Evolutionary conservation across 2,329 filamentous ascomycete species (phyloP).

Genomic region (Xylariaceae sp.): DNA sequence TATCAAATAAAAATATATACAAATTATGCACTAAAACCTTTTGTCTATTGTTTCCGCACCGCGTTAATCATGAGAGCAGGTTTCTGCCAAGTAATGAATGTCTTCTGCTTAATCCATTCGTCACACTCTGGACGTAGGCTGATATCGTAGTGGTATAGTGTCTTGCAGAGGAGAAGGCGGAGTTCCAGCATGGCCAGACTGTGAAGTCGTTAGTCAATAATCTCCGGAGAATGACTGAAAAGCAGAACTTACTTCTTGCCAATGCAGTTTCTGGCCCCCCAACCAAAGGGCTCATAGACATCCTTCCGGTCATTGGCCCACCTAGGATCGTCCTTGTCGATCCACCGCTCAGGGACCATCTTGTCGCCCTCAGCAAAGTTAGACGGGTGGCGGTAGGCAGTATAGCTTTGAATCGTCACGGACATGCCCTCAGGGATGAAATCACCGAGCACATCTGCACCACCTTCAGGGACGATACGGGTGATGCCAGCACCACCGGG

Average conservation of each 20-base stretch:
- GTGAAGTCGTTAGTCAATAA: not conserved
- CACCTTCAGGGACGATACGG: not conserved
- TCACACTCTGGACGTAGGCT: not conserved
- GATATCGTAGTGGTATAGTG: not conserved
- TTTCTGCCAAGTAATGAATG: not conserved
- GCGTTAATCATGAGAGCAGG: not conserved
- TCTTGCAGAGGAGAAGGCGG: not conserved
- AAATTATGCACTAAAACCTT: not conserved
- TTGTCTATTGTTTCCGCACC: not conserved
- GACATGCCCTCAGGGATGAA: not conserved
- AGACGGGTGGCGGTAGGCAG: not conserved
- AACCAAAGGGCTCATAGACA: conserved; percentile 1
- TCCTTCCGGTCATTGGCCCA: not conserved
- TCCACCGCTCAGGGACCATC: not conserved
- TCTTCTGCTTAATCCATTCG: not conserved
- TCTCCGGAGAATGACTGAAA: not conserved
- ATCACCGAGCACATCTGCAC: not conserved
- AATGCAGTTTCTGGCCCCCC: conserved; percentile 5
- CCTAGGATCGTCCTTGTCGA: not conserved
- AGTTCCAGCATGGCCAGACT: not conserved
- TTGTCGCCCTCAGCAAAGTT: not conserved
- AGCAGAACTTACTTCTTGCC: conserved; percentile 26
- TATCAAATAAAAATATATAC: too few species aligned
- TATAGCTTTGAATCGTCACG: not conserved
- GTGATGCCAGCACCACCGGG: not conserved